Percentiles rank a stretch among this genome's conserved stretches.
Evolutionary conservation across 306 rosid genomes (phyloP).

Genomic region (Cicer chorassanicum): DNA sequence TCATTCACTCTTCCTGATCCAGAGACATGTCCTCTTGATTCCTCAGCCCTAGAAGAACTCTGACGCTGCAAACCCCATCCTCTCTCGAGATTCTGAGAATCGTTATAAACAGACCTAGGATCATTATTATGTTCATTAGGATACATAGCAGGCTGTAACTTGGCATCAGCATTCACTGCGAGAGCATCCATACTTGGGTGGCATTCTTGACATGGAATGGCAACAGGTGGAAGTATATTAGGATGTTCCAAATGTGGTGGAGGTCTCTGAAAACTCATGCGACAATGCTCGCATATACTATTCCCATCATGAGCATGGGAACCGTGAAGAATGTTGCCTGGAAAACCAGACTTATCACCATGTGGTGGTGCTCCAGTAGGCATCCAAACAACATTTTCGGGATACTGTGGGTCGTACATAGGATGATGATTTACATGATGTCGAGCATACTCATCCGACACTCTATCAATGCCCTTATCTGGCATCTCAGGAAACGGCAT

Average conservation of each 20-base stretch:
- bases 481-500: conserved; percentile 65
- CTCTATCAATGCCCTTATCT: conserved; percentile 72
- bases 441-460: conserved; percentile 77
- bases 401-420: conserved; percentile 69
- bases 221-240: conserved; percentile 52
- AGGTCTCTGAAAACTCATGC: conserved; percentile 71
- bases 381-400: conserved; percentile 75
- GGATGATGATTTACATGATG: conserved; percentile 69
- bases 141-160: conserved; percentile 68
- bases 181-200: conserved; percentile 63
- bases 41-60: conserved; percentile 52
- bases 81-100: conserved; percentile 69
- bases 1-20: conserved; percentile 69
- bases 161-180: conserved; percentile 66
- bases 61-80: conserved; percentile 73
- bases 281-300: conserved; percentile 75
- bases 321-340: conserved; percentile 67
- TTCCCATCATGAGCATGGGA: conserved; percentile 72
- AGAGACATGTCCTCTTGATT: conserved; percentile 58
- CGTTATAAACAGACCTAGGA: conserved; percentile 60
- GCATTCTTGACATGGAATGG: conserved; percentile 67
- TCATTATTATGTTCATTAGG: conserved; percentile 64
- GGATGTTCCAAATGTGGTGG: conserved; percentile 71
- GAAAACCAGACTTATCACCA: conserved; percentile 74
- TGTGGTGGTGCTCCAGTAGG: conserved; percentile 61